Conservation (phyloP, 768 basidiomycete genomes). For the Auricularia sp. region DNA sequence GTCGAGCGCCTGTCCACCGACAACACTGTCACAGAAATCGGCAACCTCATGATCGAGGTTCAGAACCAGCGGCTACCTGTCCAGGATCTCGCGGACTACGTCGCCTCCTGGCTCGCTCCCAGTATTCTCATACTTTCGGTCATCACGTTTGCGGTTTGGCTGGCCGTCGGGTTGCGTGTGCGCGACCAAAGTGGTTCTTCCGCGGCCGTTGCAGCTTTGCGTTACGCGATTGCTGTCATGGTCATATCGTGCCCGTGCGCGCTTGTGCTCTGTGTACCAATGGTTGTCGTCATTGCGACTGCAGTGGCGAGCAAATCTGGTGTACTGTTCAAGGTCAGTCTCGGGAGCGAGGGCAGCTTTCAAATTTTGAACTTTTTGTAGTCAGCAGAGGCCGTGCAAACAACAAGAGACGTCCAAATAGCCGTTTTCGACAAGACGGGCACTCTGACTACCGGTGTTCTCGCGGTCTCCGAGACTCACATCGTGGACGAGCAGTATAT, state of each 20-base stretch:
- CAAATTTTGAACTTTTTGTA: neutral
- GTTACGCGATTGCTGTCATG: constrained; percentile 11
- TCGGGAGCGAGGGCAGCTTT: no score
- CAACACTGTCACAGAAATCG: constrained; percentile 32
- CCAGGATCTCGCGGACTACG: constrained; percentile 21
- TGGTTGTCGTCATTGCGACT: neutral
- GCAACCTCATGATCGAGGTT: constrained; percentile 26
- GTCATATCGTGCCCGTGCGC: neutral
- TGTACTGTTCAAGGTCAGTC: neutral
- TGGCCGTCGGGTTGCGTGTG: constrained; percentile 23
- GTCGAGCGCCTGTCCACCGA: constrained; percentile 28
- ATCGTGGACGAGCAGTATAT: neutral
- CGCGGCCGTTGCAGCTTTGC: constrained; percentile 26
- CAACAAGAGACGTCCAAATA: neutral
- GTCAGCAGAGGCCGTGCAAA: constrained; percentile 2
- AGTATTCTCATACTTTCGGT: neutral
- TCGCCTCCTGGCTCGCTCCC: neutral
- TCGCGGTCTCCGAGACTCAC: neutral
- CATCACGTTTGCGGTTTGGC: constrained; percentile 27
- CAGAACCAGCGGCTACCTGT: constrained; percentile 28
- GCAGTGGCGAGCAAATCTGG: neutral
- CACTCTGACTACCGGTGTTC: constrained; percentile 4
- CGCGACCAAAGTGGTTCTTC: constrained; percentile 16
- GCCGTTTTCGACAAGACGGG: constrained; percentile 9
- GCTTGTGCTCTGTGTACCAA: neutral